These are phyloP conservation scores for Tricholoma sp. DNA, from an alignment of 768 basidiomycete genomes.

Conservation along the genomic window DNA sequence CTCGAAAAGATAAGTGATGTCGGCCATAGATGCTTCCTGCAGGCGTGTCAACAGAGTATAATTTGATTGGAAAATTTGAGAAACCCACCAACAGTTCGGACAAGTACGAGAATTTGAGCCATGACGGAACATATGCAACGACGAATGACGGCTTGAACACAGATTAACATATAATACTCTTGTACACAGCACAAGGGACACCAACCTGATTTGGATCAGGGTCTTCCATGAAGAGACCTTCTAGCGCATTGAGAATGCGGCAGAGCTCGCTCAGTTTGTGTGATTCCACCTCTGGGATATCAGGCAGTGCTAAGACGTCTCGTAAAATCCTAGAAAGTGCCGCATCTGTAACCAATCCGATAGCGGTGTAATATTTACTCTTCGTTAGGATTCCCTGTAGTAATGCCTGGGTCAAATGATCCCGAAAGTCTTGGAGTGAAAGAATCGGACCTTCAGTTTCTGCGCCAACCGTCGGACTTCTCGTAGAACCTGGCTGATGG, in stretches of 20 bases:
- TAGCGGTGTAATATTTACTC: slow-evolving; percentile 63
- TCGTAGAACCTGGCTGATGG: slow-evolving; percentile 56
- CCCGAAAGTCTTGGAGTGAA: background rate
- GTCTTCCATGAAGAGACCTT: slow-evolving; percentile 74
- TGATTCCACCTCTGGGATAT: slow-evolving; percentile 88
- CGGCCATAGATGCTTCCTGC: slow-evolving; percentile 88
- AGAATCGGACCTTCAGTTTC: slow-evolving; percentile 62
- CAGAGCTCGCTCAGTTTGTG: slow-evolving; percentile 80
- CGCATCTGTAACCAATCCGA: slow-evolving; percentile 68
- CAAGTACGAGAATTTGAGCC: slow-evolving; percentile 94
- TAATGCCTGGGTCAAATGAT: background rate
- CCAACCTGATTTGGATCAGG: slow-evolving; percentile 51
- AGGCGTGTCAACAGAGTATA: background rate
- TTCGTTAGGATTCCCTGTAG: slow-evolving; percentile 62
- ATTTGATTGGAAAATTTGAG: background rate
- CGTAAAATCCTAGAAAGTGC: slow-evolving; percentile 62
- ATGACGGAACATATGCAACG: slow-evolving; percentile 82
- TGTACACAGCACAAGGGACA: background rate
- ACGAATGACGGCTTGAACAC: slow-evolving; percentile 64
- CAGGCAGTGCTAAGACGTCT: slow-evolving; percentile 70
- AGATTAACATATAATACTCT: background rate
- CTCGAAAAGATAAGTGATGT: slow-evolving; percentile 89
- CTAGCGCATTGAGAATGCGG: slow-evolving; percentile 70
- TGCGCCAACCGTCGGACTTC: slow-evolving; percentile 59
- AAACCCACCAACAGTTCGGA: slow-evolving; percentile 80